Evolutionary conservation across 2,329 filamentous ascomycete species (phyloP).

Genomic region (Clonostachys rhizophaga): DNA sequence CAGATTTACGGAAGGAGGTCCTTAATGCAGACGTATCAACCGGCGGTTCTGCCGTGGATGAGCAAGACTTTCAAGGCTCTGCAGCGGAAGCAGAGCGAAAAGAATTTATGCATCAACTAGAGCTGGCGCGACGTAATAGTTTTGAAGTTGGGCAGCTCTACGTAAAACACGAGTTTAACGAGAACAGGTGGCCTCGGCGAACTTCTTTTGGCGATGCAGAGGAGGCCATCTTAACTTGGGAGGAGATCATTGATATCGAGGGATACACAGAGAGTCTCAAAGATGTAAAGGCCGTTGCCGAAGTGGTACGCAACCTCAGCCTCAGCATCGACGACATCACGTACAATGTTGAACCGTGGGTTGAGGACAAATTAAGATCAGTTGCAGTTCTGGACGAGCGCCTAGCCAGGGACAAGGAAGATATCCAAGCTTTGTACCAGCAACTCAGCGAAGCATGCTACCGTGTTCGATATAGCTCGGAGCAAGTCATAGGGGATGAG

Average conservation of each 20-base stretch:
- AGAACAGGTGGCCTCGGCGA: conserved; percentile 64
- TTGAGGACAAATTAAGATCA: conserved; percentile 46
- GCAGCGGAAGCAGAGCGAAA: conserved; percentile 42
- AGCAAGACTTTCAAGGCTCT: conserved; percentile 52
- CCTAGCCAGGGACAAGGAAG: conserved; percentile 58
- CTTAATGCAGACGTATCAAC: conserved; percentile 44
- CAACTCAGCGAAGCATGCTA: conserved; percentile 68
- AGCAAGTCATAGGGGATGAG: conserved; percentile 67
- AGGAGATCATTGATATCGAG: conserved; percentile 40
- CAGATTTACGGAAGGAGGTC: conserved; percentile 36
- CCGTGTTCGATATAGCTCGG: conserved; percentile 59
- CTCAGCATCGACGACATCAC: conserved; percentile 46
- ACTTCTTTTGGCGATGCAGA: conserved; percentile 74
- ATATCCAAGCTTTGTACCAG: conserved; percentile 63
- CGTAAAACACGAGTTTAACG: conserved; percentile 33
- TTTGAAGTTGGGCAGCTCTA: conserved; percentile 28
- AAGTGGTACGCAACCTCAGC: conserved; percentile 53
- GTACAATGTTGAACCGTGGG: conserved; percentile 55
- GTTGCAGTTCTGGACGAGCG: conserved; percentile 57
- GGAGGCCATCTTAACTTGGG: conserved; percentile 68
- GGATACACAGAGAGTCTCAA: conserved; percentile 18
- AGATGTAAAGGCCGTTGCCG: conserved; percentile 29
- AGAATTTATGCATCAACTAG: conserved; percentile 33
- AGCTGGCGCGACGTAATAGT: conserved; percentile 60
- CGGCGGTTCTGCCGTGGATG: conserved; percentile 54